Base-by-base conservation (phyloP, 2,329 filamentous ascomycete genomes). In the Tolypocladium guangdongense region DNA sequence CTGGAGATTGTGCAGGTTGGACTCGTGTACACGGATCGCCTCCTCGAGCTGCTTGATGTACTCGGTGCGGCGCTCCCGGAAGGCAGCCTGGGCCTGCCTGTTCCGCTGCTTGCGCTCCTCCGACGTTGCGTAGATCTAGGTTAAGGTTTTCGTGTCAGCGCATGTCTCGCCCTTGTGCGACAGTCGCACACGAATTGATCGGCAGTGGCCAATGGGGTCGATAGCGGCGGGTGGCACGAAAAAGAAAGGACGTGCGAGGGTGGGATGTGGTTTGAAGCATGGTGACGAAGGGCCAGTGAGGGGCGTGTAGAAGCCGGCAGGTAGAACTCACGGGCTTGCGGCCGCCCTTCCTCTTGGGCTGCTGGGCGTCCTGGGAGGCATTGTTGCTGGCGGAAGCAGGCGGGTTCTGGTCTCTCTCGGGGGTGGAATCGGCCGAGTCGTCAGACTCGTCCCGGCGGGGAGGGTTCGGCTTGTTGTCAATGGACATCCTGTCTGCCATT, bases 1-100 rank as follows among this genome's bases (percentile, higher is more conserved):
- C 72, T 97, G 93, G 56, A 99, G 78, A 64, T 84, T 95, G 63
- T 95, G 88, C 54, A 97, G 78, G 63, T 90, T 92, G 64, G 95
- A 90, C 73, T 99, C 93, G 77, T 97, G 92, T 62, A 93, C 88
- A 66, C 93, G 92, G 71, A 99, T 97, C 53, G 91, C 95, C 63
- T 92, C 90, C 74, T 99, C 93, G 30, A 99, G 81, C 71, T 99
- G 93, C 75, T 97, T 97, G 75, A 99, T 99, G 71, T 99, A 99
- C 76, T 99, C 93, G 53, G 92, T 97, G 55, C 93, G 86, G 60
- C 93, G 87, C 74, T 99, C 93, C 62, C 93, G 86, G 66, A 99
- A 99, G 54, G 93, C 93, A 53, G 93, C 93, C 73, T 99, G 93
- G 49, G 93, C 93, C 75, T 97, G 93, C 62, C 93, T 80, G 68